Conservation (phyloP, 768 basidiomycete species). For the Pulveroboletus sp. region DNA sequence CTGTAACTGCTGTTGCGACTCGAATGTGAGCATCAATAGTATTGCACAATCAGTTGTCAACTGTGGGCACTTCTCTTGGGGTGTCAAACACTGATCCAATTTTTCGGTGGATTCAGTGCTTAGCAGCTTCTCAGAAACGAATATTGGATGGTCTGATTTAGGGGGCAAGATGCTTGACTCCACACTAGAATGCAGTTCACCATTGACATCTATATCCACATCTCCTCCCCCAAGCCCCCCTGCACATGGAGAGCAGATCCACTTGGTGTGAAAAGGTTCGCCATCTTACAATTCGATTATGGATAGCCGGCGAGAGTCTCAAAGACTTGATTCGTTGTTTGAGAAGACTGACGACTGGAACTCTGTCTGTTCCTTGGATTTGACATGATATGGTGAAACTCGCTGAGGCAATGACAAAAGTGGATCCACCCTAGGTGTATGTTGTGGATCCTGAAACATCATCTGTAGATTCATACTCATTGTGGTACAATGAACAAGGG, state of each 20-base stretch:
- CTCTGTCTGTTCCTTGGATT: too few relatives aligned
- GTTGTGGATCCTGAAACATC: too few relatives aligned
- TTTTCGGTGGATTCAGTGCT: slow-evolving; percentile 61
- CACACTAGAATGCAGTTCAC: slow-evolving; percentile 46
- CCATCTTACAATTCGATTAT: slow-evolving; percentile 66
- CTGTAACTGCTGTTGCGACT: slow-evolving; percentile 54
- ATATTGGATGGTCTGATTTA: slow-evolving; percentile 67
- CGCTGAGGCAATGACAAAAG: slow-evolving; percentile 11
- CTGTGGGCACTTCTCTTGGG: slow-evolving; percentile 61
- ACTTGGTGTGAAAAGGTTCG: slow-evolving; percentile 47
- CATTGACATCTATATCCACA: slow-evolving; percentile 61
- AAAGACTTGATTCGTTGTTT: slow-evolving; percentile 51
- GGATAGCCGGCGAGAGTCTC: slow-evolving; percentile 45
- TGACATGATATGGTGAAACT: slow-evolving; percentile 29
- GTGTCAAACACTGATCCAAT: slow-evolving; percentile 53
- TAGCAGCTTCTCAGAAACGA: slow-evolving; percentile 58
- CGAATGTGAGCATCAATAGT: slow-evolving; percentile 56
- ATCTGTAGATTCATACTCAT: slow-evolving; percentile 40
- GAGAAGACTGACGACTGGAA: slow-evolving; percentile 57
- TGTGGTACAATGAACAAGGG: slow-evolving; percentile 71
- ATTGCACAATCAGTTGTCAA: slow-evolving; percentile 54
- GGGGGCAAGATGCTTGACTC: slow-evolving; percentile 89
- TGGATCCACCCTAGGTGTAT: too few relatives aligned
- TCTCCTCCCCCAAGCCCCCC: too few relatives aligned
- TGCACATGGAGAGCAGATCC: too few relatives aligned